phyloP scores from a whole-genome alignment of 148 eudicot genomes.

The Rhododendron molle region DNA sequence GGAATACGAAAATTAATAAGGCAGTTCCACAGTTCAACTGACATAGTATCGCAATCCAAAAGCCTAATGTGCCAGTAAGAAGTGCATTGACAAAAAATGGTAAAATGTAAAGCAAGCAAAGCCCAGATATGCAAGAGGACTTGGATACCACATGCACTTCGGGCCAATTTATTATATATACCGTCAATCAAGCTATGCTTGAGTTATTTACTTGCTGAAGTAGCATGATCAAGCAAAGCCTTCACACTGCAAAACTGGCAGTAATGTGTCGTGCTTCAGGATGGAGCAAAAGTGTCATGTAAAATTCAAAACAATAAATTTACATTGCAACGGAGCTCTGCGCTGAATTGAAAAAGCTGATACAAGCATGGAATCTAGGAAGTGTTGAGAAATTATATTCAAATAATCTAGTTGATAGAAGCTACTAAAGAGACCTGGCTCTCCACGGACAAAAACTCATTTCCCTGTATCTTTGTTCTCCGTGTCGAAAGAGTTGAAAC shows the following conservation, averaged over 20 bases:
- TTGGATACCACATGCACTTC: neutral
- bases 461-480: neutral
- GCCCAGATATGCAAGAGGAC: neutral
- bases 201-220: neutral
- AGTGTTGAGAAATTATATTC: neutral
- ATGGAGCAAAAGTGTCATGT: neutral
- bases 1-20: neutral
- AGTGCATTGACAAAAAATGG: neutral
- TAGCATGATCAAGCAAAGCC: neutral
- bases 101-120: neutral
- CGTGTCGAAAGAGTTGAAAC: neutral
- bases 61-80: neutral
- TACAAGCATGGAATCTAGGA: neutral
- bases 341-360: neutral
- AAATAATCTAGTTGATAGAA: neutral
- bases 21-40: neutral
- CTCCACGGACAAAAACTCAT: neutral
- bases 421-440: neutral
- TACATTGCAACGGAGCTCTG: neutral
- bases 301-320: neutral
- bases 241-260: neutral
- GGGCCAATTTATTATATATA: neutral
- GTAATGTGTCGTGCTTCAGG: neutral
- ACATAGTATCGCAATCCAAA: neutral
- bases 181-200: neutral